A percentile compares a stretch with the other conserved stretches of the same genome.
phyloP scores from a whole-genome alignment of 2,329 filamentous ascomycete species.

The Zarea fungicola region DNA sequence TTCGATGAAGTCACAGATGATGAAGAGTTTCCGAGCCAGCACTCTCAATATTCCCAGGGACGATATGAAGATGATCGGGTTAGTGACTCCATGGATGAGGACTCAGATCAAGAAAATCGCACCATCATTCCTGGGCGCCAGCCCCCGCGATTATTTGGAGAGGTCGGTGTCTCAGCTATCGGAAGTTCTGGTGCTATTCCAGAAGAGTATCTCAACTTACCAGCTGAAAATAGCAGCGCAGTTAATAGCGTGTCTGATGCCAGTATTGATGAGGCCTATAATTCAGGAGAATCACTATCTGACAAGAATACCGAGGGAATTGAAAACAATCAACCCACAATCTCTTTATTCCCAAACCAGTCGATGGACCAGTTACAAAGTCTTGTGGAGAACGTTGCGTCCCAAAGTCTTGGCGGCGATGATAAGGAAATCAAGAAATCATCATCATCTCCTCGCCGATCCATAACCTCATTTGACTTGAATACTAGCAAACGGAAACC shows the following conservation, averaged over 20 bases:
- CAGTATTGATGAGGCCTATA: slow-evolving; percentile 36
- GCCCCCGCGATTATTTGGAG: slow-evolving; percentile 46
- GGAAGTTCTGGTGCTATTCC: slow-evolving; percentile 49
- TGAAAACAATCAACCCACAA: slow-evolving; percentile 17
- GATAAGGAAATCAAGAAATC: slow-evolving; percentile 24
- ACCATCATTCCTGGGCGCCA: slow-evolving; percentile 53
- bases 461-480: slow-evolving; percentile 30
- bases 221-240: slow-evolving; percentile 35
- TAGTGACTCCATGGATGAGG: slow-evolving; percentile 49
- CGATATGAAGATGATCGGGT: slow-evolving; percentile 33
- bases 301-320: slow-evolving; percentile 23
- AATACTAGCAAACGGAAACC: slow-evolving; percentile 54
- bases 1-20: slow-evolving; percentile 60
- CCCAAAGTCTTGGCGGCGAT: slow-evolving; percentile 50
- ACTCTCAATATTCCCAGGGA: slow-evolving; percentile 50
- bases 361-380: slow-evolving; percentile 48
- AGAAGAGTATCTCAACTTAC: slow-evolving; percentile 44
- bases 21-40: slow-evolving; percentile 49
- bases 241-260: slow-evolving; percentile 41
- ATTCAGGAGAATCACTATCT: slow-evolving; percentile 37
- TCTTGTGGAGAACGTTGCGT: slow-evolving; percentile 46
- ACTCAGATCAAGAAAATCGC: slow-evolving; percentile 75
- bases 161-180: slow-evolving; percentile 48
- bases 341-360: slow-evolving; percentile 37
- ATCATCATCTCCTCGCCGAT: slow-evolving; percentile 19